phyloP scores from a whole-genome alignment of 805 yeast species.

The Lachancea sp. region DNA sequence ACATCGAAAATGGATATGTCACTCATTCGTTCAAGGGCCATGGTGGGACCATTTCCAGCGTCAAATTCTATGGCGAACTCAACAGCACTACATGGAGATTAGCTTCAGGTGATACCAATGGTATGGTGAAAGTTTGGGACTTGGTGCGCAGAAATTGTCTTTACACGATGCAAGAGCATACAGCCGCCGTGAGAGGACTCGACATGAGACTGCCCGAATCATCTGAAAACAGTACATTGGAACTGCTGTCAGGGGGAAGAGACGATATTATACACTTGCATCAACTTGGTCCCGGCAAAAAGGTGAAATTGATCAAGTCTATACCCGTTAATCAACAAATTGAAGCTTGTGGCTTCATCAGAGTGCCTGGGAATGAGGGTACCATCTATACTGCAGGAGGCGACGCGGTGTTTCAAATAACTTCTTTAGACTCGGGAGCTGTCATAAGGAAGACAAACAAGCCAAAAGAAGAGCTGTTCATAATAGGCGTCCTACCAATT shows the following conservation, averaged over 20 bases:
- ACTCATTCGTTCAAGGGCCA: conserved; percentile 94
- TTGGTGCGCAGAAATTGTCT: conserved; percentile 62
- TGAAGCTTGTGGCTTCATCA: conserved; percentile 60
- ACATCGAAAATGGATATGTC: conserved; percentile 75
- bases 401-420: conserved; percentile 57
- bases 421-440: conserved; percentile 49
- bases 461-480: conserved; percentile 69
- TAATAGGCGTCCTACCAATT: conserved; percentile 50
- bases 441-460: conserved; percentile 36
- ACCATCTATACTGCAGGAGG: conserved; percentile 73
- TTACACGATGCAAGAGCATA: conserved; percentile 64
- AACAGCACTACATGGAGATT: conserved; percentile 70
- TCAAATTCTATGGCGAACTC: conserved; percentile 66
- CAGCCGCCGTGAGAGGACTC: conserved; percentile 79
- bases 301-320: conserved; percentile 54
- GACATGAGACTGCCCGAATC: conserved; percentile 39
- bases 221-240: conserved; percentile 37
- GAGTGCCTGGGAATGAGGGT: conserved; percentile 27
- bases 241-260: conserved; percentile 78
- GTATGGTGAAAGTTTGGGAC: conserved; percentile 56
- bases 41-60: conserved; percentile 76
- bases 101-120: conserved; percentile 62
- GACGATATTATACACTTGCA: conserved; percentile 57
- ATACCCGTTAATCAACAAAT: conserved; percentile 68
- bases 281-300: conserved; percentile 47